Base-by-base conservation (phyloP, 805 yeast genomes). In the Yamadazyma laniorum region DNA sequence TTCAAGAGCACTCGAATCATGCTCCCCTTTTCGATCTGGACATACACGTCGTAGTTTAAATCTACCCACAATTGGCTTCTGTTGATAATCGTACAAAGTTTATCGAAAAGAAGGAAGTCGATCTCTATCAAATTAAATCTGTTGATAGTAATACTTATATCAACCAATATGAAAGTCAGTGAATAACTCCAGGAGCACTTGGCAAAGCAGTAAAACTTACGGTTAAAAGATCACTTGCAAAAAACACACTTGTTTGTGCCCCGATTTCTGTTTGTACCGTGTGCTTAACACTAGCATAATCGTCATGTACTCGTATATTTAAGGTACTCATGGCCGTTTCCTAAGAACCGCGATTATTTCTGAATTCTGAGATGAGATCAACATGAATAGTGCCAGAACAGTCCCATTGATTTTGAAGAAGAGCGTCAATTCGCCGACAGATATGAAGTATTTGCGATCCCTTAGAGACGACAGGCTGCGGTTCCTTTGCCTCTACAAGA, bases 401-500 rank as follows among this genome's bases (percentile, higher is more conserved):
- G 12, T 26, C 29, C 16, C 16, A 26, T n/a, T 26, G 13, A 26
- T 26, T 7, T 12, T 26, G 23, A 21, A 21, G 16, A 19, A 7
- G 7, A 15, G 9, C 11, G 31, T 26, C 22, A 26, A 27, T 12
- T n/a, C 17, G n/a, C 14, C n/a, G 8, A 8, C 15, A 18, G 22
- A 22, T 17, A 12, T 29, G 17, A 29, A 16, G 30, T 18, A 17
- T 18, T 16, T 35, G 14, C 5, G 11, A 14, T 11, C 25, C 12
- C 40, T 37, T 17, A 11, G 16, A 4, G 18, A n/a, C 15, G 28
- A 26, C 6, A 41, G 31, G 29, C 29, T 39, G 13, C 45, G 48
- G 37, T 40, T 49, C n/a, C 38, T 53, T 5, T 27, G 47, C 6
- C 40, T 53, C 2, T 68, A 68, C 43, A 65, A 59, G 42, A 55